phyloP scores from a whole-genome alignment of 768 basidiomycete genomes.

The Suillus alpinus region DNA sequence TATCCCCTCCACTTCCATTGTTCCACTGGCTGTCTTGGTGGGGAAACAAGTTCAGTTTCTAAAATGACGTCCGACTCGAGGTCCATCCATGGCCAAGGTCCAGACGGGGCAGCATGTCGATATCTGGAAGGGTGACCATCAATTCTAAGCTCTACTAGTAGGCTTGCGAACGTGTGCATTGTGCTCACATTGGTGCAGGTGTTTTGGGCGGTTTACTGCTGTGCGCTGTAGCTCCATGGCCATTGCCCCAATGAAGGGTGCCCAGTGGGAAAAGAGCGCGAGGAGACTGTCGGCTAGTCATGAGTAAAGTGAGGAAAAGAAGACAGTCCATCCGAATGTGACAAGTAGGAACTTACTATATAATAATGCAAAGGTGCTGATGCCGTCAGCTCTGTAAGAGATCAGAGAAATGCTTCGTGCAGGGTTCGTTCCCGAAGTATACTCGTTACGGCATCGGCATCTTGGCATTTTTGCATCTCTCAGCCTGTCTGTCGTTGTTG shows the following conservation, averaged over 20 bases:
- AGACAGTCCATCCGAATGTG: too few species aligned
- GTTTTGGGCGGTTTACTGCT: constrained; percentile 13
- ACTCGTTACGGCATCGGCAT: not conserved
- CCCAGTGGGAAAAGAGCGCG: not conserved
- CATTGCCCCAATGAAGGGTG: not conserved
- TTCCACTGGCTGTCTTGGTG: not conserved
- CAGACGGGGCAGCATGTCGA: constrained; percentile 41
- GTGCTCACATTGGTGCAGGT: constrained; percentile 24
- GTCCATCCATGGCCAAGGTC: constrained; percentile 31
- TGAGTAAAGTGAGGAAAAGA: not conserved
- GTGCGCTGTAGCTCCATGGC: not conserved
- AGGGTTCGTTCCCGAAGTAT: not conserved
- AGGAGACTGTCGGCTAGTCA: not conserved
- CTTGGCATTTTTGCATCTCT: not conserved
- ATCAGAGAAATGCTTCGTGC: not conserved
- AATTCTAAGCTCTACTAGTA: not conserved
- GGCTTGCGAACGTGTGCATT: not conserved
- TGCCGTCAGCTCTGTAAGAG: not conserved
- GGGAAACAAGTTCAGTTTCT: constrained; percentile 10
- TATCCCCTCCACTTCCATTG: constrained; percentile 30
- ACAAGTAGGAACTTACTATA: not conserved
- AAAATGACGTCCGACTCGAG: not conserved
- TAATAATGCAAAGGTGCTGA: not conserved
- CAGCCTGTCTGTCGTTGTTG: not conserved
- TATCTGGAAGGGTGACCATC: constrained; percentile 8